Conservation (phyloP, 23 red algal genomes). For the Gracilaria domingensis region DNA sequence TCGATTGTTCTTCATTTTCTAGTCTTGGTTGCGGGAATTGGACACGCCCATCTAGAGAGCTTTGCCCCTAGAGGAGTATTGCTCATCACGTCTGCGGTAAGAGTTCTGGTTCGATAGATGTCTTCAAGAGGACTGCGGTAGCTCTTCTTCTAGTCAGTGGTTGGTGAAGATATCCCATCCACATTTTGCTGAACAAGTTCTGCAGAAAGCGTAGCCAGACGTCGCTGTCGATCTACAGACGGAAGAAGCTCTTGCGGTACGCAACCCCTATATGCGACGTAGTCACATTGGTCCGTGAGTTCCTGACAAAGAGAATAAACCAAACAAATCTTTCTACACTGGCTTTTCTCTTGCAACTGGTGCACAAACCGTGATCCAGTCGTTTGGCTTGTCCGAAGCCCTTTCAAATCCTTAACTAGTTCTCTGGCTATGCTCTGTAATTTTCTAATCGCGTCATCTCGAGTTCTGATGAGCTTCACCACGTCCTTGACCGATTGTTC, state of each 20-base stretch:
- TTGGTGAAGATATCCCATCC: neutral
- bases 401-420: constrained; percentile 37
- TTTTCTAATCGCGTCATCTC: constrained; percentile 27
- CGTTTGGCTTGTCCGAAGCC: neutral
- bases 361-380: neutral
- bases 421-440: constrained; percentile 10
- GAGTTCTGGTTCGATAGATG: neutral
- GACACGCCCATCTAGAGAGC: too few species aligned
- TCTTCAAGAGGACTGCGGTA: too few species aligned
- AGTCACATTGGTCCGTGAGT: constrained; percentile 12
- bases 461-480: neutral
- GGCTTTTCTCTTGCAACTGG: neutral
- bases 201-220: neutral
- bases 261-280: neutral
- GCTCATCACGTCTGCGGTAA: neutral
- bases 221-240: constrained; percentile 1
- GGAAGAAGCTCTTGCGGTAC: neutral
- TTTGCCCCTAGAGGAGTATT: too few species aligned
- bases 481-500: neutral
- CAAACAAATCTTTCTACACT: constrained; percentile 20
- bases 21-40: too few species aligned
- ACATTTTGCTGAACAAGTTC: constrained; percentile 1
- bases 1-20: neutral
- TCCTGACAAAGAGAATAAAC: constrained; percentile 8
- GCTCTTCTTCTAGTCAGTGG: neutral